Evolutionary conservation across 306 rosid species (phyloP), one percentile per base, ranked within the genome.

Genomic region (Mucuna pruriens): DNA sequence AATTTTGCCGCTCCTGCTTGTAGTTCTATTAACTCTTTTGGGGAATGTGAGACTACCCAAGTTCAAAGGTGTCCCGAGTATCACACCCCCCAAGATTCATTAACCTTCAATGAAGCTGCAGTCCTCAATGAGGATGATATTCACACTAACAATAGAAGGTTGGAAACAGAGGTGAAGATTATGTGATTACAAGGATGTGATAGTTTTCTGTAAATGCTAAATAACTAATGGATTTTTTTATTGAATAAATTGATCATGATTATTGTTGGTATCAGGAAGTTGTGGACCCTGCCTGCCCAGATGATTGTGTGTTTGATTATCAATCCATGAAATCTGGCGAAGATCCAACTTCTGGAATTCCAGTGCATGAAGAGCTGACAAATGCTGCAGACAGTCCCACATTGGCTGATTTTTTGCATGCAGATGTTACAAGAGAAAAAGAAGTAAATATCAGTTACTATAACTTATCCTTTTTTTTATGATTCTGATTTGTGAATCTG

Each of bases 221-320:
- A 65, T 84, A 36, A 44, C 58, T 72, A 60, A 33, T 68, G 60
- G 58, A 36, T 61, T 1, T 70, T 16, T 45, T 65, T 29, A 67
- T 66, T 40, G 33, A 9, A 42, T 63, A 63, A 72, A 20, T 52
- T 71, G 73, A 31, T 73, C 63, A 15, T 20, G 79, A 4, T 60
- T 80, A 54, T 70, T 65, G 68, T 79, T 78, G 70, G 71, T 83
- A 80, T 82, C 87, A 89, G 97, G 94, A 81, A 84, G 82, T 68
- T 3, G 85, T 74, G 60, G 81, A 74, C 74, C 75, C 85, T 83
- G 76, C 83, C 54, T 71, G 38, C 48, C 65, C 74, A 33, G 25
- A 58, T 31, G 85, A 78, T 71, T 82, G 67, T 38, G 63, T 40
- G 72, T 77, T 78, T 79, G 80, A 86, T 85, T 80, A 46, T 78